A percentile compares a stretch with the other conserved stretches of the same genome.
Evolutionary conservation across 495 filamentous ascomycete species (phyloP).

Genomic region (Talaromyces thailandensis): DNA sequence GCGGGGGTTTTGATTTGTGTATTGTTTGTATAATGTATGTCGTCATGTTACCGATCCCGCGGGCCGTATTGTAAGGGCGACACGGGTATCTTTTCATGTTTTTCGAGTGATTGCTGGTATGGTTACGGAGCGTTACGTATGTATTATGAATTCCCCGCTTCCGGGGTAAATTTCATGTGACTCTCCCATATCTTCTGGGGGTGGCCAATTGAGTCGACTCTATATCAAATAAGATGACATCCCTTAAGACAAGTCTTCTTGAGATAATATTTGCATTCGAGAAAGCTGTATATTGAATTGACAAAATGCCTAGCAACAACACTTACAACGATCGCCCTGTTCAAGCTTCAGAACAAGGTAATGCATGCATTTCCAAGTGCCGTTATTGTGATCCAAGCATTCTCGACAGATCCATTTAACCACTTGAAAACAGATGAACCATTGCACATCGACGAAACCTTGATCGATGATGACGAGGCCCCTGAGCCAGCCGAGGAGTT

Average conservation of each 20-base stretch:
- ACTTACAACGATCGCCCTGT: not conserved
- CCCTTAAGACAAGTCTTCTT: not conserved
- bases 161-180: not conserved
- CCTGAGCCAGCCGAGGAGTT: slow-evolving; percentile 15
- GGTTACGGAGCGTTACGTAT: not conserved
- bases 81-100: not conserved
- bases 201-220: not conserved
- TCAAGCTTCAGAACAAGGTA: not conserved
- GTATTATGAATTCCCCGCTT: not conserved
- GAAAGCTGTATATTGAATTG: not conserved
- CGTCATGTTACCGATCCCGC: slow-evolving; percentile 42
- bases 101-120: not conserved
- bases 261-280: not conserved
- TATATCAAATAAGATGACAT: not conserved
- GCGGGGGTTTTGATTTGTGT: slow-evolving; percentile 14
- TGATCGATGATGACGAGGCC: slow-evolving; percentile 4
- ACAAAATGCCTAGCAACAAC: not conserved
- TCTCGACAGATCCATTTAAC: not conserved
- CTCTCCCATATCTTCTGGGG: not conserved
- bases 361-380: not conserved
- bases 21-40: slow-evolving; percentile 11
- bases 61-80: not conserved
- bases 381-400: not conserved
- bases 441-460: not conserved
- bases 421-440: not conserved